A percentile compares a stretch with the other conserved stretches of the same genome.
Evolutionary conservation across 2,329 filamentous ascomycete species (phyloP).

Genomic region (Arthroderma sp.): DNA sequence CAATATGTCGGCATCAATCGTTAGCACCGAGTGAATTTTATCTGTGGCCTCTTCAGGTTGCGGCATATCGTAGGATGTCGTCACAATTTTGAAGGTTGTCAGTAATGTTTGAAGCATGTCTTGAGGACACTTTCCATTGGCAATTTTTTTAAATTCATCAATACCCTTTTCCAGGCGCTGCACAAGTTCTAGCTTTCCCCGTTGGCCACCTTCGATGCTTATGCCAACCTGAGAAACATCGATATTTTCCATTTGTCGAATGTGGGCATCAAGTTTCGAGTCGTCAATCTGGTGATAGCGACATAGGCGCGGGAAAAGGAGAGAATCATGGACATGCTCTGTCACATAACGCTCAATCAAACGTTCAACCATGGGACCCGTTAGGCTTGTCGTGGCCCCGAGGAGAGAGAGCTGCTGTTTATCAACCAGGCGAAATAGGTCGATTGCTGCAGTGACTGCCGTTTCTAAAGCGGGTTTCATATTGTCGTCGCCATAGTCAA

Average conservation of each 20-base stretch:
- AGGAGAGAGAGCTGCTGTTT: constrained; percentile 87
- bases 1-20: constrained; percentile 76
- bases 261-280: constrained; percentile 73
- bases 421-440: constrained; percentile 89
- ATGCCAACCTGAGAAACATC: constrained; percentile 94
- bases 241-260: constrained; percentile 82
- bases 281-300: constrained; percentile 70
- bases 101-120: constrained; percentile 77
- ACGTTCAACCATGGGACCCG: constrained; percentile 79
- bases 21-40: constrained; percentile 45
- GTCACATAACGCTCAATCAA: constrained; percentile 90
- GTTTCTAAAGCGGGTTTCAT: constrained; percentile 84
- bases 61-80: constrained; percentile 44
- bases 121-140: constrained; percentile 62
- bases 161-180: constrained; percentile 64
- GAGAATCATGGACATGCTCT: constrained; percentile 74
- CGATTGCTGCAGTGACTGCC: constrained; percentile 83
- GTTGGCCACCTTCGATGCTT: constrained; percentile 61
- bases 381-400: constrained; percentile 84
- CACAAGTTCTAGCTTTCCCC: constrained; percentile 69
- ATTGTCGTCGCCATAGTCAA: constrained; percentile 80
- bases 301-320: constrained; percentile 73
- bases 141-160: constrained; percentile 79
- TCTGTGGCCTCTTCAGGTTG: constrained; percentile 24
- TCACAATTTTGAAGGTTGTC: constrained; percentile 71